A percentile compares a stretch with the other conserved stretches of the same genome.
phyloP scores from a whole-genome alignment of 75 land plant genomes.

The Cunninghamia lanceolata region DNA sequence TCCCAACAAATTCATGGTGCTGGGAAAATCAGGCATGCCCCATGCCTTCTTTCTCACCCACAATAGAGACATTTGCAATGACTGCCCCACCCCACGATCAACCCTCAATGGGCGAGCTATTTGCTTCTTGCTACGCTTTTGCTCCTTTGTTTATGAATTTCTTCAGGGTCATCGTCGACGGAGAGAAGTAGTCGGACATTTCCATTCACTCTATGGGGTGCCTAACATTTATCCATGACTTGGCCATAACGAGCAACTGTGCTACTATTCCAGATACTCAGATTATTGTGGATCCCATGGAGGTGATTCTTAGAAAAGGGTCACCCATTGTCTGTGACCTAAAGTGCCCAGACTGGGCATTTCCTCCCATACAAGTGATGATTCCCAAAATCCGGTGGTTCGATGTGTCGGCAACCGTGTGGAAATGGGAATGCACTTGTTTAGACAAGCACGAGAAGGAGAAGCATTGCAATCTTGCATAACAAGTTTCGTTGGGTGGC shows the following conservation, averaged over 20 bases:
- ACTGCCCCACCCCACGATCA: slow-evolving; percentile 84
- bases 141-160: slow-evolving; percentile 43
- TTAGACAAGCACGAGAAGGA: no score
- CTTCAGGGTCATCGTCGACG: slow-evolving; percentile 50
- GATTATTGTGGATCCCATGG: slow-evolving; percentile 42
- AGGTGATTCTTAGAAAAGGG: slow-evolving; percentile 30
- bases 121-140: slow-evolving; percentile 45
- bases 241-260: slow-evolving; percentile 50
- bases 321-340: slow-evolving; percentile 45
- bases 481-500: no score
- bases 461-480: no score
- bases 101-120: slow-evolving; percentile 55
- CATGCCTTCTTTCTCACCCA: no score
- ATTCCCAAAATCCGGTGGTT: slow-evolving; percentile 58
- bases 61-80: slow-evolving; percentile 26
- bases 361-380: slow-evolving; percentile 42
- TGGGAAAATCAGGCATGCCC: no score
- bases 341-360: slow-evolving; percentile 70
- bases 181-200: slow-evolving; percentile 46
- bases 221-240: slow-evolving; percentile 59
- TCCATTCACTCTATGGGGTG: slow-evolving; percentile 37
- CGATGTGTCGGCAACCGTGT: slow-evolving; percentile 70
- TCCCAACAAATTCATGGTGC: no score
- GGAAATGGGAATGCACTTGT: no score
- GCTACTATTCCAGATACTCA: slow-evolving; percentile 55